These are phyloP conservation scores for Colletotrichum somersetense DNA, from an alignment of 2,329 filamentous ascomycete genomes.

Conservation along the genomic window DNA sequence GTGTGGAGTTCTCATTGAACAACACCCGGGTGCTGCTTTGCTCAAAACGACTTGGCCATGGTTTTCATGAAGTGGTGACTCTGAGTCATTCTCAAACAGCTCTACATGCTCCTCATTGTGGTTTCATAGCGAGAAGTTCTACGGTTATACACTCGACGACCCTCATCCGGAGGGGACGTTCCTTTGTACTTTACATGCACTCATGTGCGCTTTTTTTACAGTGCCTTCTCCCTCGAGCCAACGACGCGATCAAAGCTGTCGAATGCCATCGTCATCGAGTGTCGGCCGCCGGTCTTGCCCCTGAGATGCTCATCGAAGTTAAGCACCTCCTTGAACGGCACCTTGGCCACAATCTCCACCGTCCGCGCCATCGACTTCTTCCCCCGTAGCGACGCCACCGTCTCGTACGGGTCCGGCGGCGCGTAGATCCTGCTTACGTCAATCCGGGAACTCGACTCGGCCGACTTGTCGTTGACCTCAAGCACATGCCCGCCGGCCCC, in stretches of 20 bases:
- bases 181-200: constrained; percentile 10
- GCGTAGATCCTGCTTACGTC: constrained; percentile 84
- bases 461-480: constrained; percentile 72
- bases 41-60: background rate
- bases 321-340: constrained; percentile 96
- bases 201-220: constrained; percentile 46
- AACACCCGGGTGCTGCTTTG: background rate
- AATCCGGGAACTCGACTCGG: constrained; percentile 61
- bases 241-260: constrained; percentile 69
- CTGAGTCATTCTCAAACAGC: background rate
- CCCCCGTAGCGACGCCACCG: constrained; percentile 67
- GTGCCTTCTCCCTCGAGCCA: constrained; percentile 65
- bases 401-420: constrained; percentile 84
- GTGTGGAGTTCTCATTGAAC: background rate
- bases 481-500: constrained; percentile 80
- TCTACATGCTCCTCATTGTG: no score
- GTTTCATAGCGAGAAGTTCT: background rate
- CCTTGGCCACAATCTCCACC: constrained; percentile 82
- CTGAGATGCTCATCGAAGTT: constrained; percentile 91
- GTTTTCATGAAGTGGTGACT: background rate
- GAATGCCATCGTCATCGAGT: constrained; percentile 70
- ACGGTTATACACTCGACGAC: background rate
- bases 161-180: background rate
- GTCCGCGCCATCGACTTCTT: constrained; percentile 63
- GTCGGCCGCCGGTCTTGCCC: constrained; percentile 87